Evolutionary conservation across 2,329 filamentous ascomycete species (phyloP), one percentile per base, ranked within the genome.

Genomic region (Cytospora chrysosperma): DNA sequence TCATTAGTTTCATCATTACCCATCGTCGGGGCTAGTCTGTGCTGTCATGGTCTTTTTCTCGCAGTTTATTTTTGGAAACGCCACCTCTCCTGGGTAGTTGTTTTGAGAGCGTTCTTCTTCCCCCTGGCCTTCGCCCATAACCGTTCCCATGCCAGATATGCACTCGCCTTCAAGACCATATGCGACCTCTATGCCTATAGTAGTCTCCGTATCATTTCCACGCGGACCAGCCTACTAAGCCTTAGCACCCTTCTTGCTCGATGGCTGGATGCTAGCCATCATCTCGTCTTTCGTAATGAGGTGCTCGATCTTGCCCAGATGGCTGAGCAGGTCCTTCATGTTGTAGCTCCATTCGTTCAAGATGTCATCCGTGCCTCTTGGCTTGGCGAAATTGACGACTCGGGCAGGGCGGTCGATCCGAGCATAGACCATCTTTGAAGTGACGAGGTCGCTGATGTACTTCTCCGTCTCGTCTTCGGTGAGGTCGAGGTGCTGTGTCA

Each of bases 221-320:
- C 21, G 19, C 24, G 17, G 51, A 40, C 27, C 10, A 47, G 53
- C 57, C 54, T 66, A 61, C 10, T 54, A 58, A 27, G 57, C 63
- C 8, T 55, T 61, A 21, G 57, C 61, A 32, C 37, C 57, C 57
- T 66, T 66, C 51, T 66, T 66, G n/a, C 61, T 62, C 21, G 64
- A 66, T 21, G 92, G 92, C 76, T 95, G 89, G 72, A 99, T 98
- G 65, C 93, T 86, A 49, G 95, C 95, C 95, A 99, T 99, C 95
- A 99, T 99, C 83, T 99, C 95, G 79, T 99, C 95, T 84, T 98
- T 98, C 61, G 96, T 99, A 73, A 99, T 99, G 72, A 99, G 83
- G 77, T 99, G 95, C 74, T 99, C 95, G 66, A 99, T 96, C 57
- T 91, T 81, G 82, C 93, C 91, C 70, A 94, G 74, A 64, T 92